These are phyloP conservation scores for Zasmidium cellare DNA, from an alignment of 2,329 filamentous ascomycete species.

Conservation along the genomic window DNA sequence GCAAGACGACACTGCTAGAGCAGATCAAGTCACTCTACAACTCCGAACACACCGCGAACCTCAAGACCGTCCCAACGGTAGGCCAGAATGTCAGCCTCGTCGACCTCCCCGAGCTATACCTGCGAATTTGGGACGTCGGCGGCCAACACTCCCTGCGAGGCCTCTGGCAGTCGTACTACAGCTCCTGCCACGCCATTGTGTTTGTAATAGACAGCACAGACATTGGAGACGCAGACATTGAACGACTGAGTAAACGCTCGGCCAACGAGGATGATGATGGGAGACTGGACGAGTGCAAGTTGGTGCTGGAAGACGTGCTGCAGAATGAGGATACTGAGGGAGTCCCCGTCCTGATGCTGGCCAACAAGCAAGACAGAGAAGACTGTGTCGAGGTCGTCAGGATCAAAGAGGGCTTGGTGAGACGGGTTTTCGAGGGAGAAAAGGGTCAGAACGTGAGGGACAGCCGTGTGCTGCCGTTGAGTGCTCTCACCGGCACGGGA, in stretches of 20 bases:
- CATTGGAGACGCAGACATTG: slow-evolving; percentile 78
- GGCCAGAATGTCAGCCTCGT: slow-evolving; percentile 96
- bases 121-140: slow-evolving; percentile 98
- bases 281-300: slow-evolving; percentile 80
- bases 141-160: slow-evolving; percentile 86
- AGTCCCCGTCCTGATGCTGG: slow-evolving; percentile 86
- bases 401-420: slow-evolving; percentile 94
- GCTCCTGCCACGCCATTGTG: slow-evolving; percentile 90
- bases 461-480: slow-evolving; percentile 85
- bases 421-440: slow-evolving; percentile 93
- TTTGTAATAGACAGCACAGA: slow-evolving; percentile 97
- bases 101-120: slow-evolving; percentile 87
- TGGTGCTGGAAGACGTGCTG: slow-evolving; percentile 87
- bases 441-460: slow-evolving; percentile 84
- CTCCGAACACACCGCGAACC: slow-evolving; percentile 61
- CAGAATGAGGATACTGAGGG: slow-evolving; percentile 85
- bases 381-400: slow-evolving; percentile 96
- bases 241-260: slow-evolving; percentile 40
- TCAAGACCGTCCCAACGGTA: slow-evolving; percentile 92
- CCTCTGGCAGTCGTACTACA: slow-evolving; percentile 96
- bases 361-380: slow-evolving; percentile 97
- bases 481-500: slow-evolving; percentile 79
- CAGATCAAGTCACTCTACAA: slow-evolving; percentile 90
- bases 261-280: slow-evolving; percentile 41
- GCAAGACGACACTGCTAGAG: slow-evolving; percentile 96